Evolutionary conservation across 192 early-diverging fungal genomes (phyloP).

Genomic region (Podochytrium sp.): DNA sequence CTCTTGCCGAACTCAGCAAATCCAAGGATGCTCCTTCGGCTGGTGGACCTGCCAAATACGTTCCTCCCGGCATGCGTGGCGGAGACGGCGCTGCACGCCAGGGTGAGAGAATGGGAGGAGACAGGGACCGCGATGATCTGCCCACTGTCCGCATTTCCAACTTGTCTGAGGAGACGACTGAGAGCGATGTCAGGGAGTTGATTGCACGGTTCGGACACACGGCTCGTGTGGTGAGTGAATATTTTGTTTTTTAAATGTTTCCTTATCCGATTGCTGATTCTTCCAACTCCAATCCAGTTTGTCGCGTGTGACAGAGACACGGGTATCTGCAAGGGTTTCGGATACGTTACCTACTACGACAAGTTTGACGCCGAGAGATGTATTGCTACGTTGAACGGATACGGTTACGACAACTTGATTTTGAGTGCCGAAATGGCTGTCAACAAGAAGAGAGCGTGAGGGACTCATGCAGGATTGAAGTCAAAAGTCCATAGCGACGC

Average conservation of each 20-base stretch:
- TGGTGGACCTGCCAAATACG: constrained; percentile 69
- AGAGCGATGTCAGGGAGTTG: constrained; percentile 87
- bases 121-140: constrained; percentile 53
- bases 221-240: constrained; percentile 62
- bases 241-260: constrained; percentile 11
- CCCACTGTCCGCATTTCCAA: constrained; percentile 88
- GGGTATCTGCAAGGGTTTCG: constrained; percentile 90
- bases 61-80: constrained; percentile 86
- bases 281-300: constrained; percentile 49
- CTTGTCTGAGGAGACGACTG: constrained; percentile 90
- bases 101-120: constrained; percentile 31
- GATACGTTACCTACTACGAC: constrained; percentile 88
- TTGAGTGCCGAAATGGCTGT: constrained; percentile 86
- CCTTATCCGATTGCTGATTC: neutral
- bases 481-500: too few relatives aligned
- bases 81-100: constrained; percentile 42
- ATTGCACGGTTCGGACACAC: constrained; percentile 85
- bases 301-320: constrained; percentile 86
- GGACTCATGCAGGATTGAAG: too few relatives aligned
- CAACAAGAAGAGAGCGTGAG: constrained; percentile 39
- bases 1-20: constrained; percentile 6
- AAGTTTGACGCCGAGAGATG: constrained; percentile 83
- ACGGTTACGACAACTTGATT: constrained; percentile 96
- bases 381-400: constrained; percentile 86
- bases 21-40: constrained; percentile 25